Evolutionary conservation across 2,329 filamentous ascomycete genomes (phyloP), one percentile per base, ranked within the genome.

Genomic region (Colletotrichum kahawae): DNA sequence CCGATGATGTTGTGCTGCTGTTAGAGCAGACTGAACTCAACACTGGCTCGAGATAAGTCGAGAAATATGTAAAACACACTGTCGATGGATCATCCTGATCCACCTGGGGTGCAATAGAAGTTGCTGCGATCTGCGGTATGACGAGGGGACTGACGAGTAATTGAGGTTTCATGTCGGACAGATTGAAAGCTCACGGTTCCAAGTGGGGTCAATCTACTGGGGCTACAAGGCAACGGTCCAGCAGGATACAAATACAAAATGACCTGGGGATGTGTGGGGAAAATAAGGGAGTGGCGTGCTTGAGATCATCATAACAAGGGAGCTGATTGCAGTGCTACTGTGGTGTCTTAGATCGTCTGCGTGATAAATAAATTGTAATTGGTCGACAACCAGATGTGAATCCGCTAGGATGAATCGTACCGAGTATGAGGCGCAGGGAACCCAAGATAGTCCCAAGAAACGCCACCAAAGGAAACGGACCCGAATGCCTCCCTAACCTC

Each of bases 141-240:
- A 57, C 21, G 7, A 57, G 27, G 54, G 54, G 1, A 57, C 54
- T 0, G 7, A 29, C 54, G 21, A 57, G 54, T 7, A 57, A 1
- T 57, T 1, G 21, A 16, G 21, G 54, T 13, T 57, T 57, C 54
- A 57, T 57, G 14, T 24, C 27, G 8, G 13, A 56, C 21, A 56
- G 51, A 56, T 7, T 29, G 21, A 16, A 24, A 56, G 21, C 21
- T 57, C 54, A 18, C 2, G 27, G 27, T 12, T 57, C 54, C 54
- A 57, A 0, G 2, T 0, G 5, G 0, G 1, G 21, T 29, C 21
- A 29, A 29, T 14, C 18, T 0, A 14, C 12, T 29, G 0, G 21
- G 51, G 6, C n/a, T 27, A 6, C 4, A 57, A 16, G 27, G 13
- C 21, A 2, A 27, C 54, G 21, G 54, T 57, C 1, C 16, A 29